phyloP scores from a whole-genome alignment of 2,329 filamentous ascomycete genomes.

The Ceratocystis papillata region DNA sequence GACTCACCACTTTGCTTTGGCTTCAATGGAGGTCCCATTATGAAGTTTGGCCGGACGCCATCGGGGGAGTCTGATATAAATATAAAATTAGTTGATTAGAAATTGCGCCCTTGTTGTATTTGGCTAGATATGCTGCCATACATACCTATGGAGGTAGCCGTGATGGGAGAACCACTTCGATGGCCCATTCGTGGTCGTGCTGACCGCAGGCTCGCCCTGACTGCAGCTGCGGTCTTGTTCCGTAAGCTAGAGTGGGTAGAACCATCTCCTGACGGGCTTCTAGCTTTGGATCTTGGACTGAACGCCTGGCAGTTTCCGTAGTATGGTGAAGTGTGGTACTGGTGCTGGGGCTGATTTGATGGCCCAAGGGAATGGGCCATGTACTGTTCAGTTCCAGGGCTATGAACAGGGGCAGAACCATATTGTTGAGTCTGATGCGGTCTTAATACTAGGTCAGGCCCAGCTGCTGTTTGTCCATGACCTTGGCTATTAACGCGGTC shows the following conservation, averaged over 20 bases:
- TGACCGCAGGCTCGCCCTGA: background rate
- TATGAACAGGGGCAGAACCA: background rate
- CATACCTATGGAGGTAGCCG: background rate
- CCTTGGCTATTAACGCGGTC: background rate
- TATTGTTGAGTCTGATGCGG: background rate
- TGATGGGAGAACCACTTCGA: background rate
- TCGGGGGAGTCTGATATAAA: background rate
- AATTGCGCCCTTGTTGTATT: background rate
- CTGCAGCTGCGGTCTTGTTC: background rate
- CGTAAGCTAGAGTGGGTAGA: background rate
- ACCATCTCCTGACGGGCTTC: background rate
- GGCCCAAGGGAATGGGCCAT: background rate
- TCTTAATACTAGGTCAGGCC: background rate
- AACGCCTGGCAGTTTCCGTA: background rate
- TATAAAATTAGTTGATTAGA: background rate
- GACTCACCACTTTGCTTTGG: conserved; percentile 18
- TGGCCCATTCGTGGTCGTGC: background rate
- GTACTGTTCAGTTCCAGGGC: background rate
- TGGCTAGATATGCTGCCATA: background rate
- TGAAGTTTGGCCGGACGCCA: background rate
- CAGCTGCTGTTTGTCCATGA: background rate
- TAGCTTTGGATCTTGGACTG: background rate
- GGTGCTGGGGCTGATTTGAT: background rate
- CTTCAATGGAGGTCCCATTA: conserved; percentile 18
- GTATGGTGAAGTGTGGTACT: background rate